phyloP scores from a whole-genome alignment of 208 protist species.

The Zelonia costaricensis region DNA sequence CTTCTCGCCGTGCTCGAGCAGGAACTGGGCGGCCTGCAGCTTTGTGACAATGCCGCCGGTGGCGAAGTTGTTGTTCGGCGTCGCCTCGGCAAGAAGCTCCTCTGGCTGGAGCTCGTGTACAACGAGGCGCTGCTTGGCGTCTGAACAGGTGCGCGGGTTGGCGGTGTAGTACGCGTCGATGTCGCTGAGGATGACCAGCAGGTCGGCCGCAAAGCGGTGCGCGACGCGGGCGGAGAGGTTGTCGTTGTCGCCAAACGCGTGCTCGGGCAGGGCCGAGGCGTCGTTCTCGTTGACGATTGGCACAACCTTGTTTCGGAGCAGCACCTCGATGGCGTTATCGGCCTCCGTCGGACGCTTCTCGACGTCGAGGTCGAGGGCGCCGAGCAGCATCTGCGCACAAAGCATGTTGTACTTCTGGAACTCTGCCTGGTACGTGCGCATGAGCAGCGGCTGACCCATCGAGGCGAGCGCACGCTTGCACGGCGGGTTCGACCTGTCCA shows the following conservation, averaged over 20 bases:
- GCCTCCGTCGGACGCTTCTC: slow-evolving; percentile 57
- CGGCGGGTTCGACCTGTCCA: slow-evolving; percentile 33
- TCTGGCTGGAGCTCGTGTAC: slow-evolving; percentile 16
- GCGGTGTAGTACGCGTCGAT: slow-evolving; percentile 85
- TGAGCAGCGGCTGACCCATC: slow-evolving; percentile 19
- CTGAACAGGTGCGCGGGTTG: slow-evolving; percentile 34
- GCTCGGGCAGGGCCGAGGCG: slow-evolving; percentile 43
- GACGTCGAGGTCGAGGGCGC: slow-evolving; percentile 58
- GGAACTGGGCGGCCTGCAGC: slow-evolving; percentile 40
- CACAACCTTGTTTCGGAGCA: slow-evolving; percentile 60
- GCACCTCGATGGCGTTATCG: slow-evolving; percentile 37
- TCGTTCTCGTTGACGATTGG: slow-evolving; percentile 45
- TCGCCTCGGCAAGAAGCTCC: slow-evolving; percentile 23
- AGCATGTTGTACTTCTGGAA: slow-evolving; percentile 66
- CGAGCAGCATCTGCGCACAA: slow-evolving; percentile 60
- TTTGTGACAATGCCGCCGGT: slow-evolving; percentile 46
- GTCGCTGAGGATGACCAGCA: slow-evolving; percentile 80
- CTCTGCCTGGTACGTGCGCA: slow-evolving; percentile 49
- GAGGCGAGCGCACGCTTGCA: slow-evolving; percentile 26
- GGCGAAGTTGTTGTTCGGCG: slow-evolving; percentile 35
- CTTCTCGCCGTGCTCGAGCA: slow-evolving; percentile 22
- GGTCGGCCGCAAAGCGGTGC: slow-evolving; percentile 66
- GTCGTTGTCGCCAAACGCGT: slow-evolving; percentile 60
- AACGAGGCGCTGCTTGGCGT: slow-evolving; percentile 25
- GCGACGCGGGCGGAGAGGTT: slow-evolving; percentile 62